phyloP scores from a whole-genome alignment of 2,329 filamentous ascomycete species.

The Trichoderma sp. region DNA sequence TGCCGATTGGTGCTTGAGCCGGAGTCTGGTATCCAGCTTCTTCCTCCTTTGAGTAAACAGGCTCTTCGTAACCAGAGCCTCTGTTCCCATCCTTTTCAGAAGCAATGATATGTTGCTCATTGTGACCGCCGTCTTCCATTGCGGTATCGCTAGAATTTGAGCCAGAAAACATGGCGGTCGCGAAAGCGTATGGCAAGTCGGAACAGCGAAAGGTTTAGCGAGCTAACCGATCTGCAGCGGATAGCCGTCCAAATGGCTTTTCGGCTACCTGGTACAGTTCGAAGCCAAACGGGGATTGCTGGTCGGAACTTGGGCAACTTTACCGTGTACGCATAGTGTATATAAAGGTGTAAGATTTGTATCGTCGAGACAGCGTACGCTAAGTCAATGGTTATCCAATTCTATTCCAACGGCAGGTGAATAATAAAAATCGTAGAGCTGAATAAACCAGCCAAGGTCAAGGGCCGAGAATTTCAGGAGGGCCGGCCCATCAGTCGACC shows the following conservation, averaged over 20 bases:
- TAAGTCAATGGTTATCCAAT: not conserved
- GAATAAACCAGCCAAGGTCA: not conserved
- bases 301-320: not conserved
- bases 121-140: not conserved
- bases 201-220: not conserved
- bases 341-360: not conserved
- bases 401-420: not conserved
- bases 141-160: conserved; percentile 22
- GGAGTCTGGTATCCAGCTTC: not conserved
- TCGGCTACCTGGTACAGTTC: not conserved
- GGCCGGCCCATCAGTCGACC: conserved; percentile 17
- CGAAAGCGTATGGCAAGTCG: not conserved
- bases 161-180: not conserved
- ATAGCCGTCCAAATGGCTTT: not conserved
- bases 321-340: not conserved
- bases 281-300: not conserved
- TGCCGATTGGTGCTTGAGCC: not conserved
- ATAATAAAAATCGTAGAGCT: not conserved
- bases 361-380: not conserved
- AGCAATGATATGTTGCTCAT: not conserved
- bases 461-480: conserved; percentile 11
- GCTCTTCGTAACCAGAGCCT: not conserved
- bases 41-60: not conserved
- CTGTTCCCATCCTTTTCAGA: conserved; percentile 10
- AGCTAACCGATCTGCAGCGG: not conserved